Base-by-base conservation (phyloP, 805 yeast genomes). In the Suhomyces tanzawaensis region DNA sequence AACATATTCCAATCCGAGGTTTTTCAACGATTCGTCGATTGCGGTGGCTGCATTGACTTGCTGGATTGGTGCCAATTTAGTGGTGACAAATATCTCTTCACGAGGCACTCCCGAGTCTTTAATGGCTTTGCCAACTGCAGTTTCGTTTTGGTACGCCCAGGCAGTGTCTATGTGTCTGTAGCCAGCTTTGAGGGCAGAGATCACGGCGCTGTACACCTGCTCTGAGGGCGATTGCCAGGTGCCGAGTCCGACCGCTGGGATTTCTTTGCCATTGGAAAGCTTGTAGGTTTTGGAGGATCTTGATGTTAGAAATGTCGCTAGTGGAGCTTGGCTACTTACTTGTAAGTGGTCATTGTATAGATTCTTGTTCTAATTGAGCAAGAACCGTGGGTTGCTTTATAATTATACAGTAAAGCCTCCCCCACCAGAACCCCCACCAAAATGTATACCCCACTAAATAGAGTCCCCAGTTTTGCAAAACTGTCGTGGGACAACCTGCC, bases 91-190 rank as follows among this genome's bases (percentile, higher is more conserved):
- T 17, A 85, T 52, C 32, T 82, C 81, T 19, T 71, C 71, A 53
- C 91, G 72, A 42, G 80, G 77, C 21, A 82, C 65, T 12, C 83
- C 84, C 33, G 81, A 62, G 36, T 77, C 80, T 34, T 61, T 71
- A 34, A 73, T 64, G 4, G 70, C 76, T 41, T 58, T 62, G 14
- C 86, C 85, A 35, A 82, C 82, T 35, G 72, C 74, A 33, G 55
- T 77, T 57, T 85, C 91, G 51, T 82, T 83, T 11, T 69, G 64
- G 60, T 84, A 85, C 33, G 71, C 67, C 22, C 77, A 76, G 17
- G 95, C 93, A 15, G 87, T 76, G 58, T 85, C 95, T 46, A 85
- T 81, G 55, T 85, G 93, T 48, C 78, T 72, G 63, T 83, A 82
- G 15, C 90, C 91, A 34, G 68, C 66, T 46, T 81, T 60, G 40